Evolutionary conservation across 768 basidiomycete genomes (phyloP).

Genomic region (Leccinum olivaceopallidum): DNA sequence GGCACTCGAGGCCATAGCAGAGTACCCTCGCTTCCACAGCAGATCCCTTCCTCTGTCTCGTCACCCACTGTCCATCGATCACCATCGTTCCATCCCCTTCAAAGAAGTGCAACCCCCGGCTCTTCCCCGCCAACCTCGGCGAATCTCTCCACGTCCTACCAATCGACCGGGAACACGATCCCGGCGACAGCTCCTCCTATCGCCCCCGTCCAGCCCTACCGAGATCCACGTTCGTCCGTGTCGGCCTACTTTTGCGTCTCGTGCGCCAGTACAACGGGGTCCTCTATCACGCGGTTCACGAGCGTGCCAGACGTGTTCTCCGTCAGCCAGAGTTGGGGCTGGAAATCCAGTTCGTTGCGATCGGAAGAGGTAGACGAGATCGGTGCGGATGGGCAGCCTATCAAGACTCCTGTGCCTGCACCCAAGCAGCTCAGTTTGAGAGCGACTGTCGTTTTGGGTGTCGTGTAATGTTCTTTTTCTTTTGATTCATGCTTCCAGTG

Average conservation of each 20-base stretch:
- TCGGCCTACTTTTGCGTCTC: conserved; percentile 83
- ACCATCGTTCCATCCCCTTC: conserved; percentile 46
- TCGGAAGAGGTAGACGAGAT: conserved; percentile 50
- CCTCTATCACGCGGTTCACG: conserved; percentile 79
- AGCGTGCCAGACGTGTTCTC: conserved; percentile 86
- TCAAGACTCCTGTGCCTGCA: conserved; percentile 34
- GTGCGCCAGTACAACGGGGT: conserved; percentile 81
- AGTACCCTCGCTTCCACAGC: conserved; percentile 32
- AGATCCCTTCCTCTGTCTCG: conserved; percentile 28
- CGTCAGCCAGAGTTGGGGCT: conserved; percentile 90
- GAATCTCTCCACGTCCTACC: conserved; percentile 19
- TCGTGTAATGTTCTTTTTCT: conserved; percentile 48
- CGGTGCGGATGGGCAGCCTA: conserved; percentile 31
- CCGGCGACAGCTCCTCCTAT: conserved; percentile 46
- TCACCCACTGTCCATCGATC: conserved; percentile 40
- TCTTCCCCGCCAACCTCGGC: conserved; percentile 27
- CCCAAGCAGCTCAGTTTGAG: conserved; percentile 61
- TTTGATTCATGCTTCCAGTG: conserved; percentile 7
- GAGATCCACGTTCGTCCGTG: conserved; percentile 70
- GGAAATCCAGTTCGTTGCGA: conserved; percentile 69
- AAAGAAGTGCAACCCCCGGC: conserved; percentile 44
- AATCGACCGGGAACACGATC: conserved; percentile 22
- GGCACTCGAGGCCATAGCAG: conserved; percentile 29
- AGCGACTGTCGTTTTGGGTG: conserved; percentile 76
- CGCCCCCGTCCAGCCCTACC: conserved; percentile 66